Base-by-base conservation (phyloP, 768 basidiomycete species). In the Amanita pallidorosea region DNA sequence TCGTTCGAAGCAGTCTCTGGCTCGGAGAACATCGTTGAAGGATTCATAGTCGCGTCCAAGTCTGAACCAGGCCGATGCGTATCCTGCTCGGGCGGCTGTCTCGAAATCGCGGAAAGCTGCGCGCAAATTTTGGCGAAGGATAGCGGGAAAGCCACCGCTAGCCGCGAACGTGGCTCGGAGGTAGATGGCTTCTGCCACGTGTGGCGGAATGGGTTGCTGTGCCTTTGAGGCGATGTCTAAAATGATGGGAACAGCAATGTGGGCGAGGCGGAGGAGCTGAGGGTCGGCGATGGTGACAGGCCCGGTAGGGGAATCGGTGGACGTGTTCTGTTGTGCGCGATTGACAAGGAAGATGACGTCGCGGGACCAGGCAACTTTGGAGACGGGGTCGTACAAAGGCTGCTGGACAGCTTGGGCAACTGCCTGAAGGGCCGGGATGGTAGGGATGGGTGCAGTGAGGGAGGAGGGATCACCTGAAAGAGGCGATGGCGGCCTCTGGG, bases 11-110 rank as follows among this genome's bases (percentile, higher is more conserved):
- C 91, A 94, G 23, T 90, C 88, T 54, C 70, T 80, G 1, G 94
- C 93, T 38, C 84, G 79, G 0, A 65, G 56, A 1, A 75, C 46
- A 62, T 98, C 91, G 20, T 81, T 82, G 54, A 88, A 91, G 41
- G 79, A 81, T 67, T 97, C 94, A 60, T 97, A 96, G 54, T 95
- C 94, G 15, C 91, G 70, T 0, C 90, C 95, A 0, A 97, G 75
- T 22, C 84, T 76, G 68, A 93, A 96, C 94, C 95, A 97, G 0
- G 89, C 89, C n/a, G 76, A 68, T 3, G 73, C 68, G 55, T 81
- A 85, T 0, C 94, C 93, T 0, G 74, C 79, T 22, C 87, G 72
- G 0, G 92, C 94, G 2, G 89, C 81, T 1, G 72, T 68, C 62
- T 97, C 94, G 59, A 88, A 96, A 60, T 93, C 91, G 20, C 89